Evolutionary conservation across 768 basidiomycete genomes (phyloP).

Genomic region (Mycena capillaripes): DNA sequence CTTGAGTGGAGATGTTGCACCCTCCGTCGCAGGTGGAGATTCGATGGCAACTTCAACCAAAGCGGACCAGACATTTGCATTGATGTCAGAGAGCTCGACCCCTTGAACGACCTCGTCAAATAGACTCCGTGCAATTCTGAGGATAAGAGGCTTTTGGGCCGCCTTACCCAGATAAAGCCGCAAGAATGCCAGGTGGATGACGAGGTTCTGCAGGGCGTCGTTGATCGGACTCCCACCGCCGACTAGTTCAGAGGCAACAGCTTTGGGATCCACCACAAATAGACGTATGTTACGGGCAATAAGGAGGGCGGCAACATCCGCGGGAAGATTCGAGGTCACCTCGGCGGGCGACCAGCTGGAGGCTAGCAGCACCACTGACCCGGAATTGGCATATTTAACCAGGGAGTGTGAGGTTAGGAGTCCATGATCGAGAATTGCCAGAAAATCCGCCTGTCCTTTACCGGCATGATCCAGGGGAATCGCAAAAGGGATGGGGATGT

Average conservation of each 20-base stretch:
- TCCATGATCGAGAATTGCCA: slow-evolving; percentile 80
- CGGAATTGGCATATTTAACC: slow-evolving; percentile 73
- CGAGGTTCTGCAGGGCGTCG: slow-evolving; percentile 65
- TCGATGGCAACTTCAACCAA: slow-evolving; percentile 70
- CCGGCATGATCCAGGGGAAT: slow-evolving; percentile 68
- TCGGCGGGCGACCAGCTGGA: slow-evolving; percentile 86
- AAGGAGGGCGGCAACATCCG: slow-evolving; percentile 61
- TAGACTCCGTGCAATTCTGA: slow-evolving; percentile 62
- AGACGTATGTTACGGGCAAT: slow-evolving; percentile 67
- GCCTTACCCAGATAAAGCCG: slow-evolving; percentile 82
- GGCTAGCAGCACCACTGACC: slow-evolving; percentile 79
- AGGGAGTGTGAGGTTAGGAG: slow-evolving; percentile 86
- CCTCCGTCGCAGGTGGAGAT: slow-evolving; percentile 42
- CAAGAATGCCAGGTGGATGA: slow-evolving; percentile 86
- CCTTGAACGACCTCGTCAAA: slow-evolving; percentile 63
- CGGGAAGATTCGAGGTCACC: slow-evolving; percentile 75
- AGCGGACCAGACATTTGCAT: slow-evolving; percentile 73
- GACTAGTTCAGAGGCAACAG: slow-evolving; percentile 60
- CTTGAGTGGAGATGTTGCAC: slow-evolving; percentile 56
- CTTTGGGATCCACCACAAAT: slow-evolving; percentile 72
- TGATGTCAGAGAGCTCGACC: slow-evolving; percentile 66
- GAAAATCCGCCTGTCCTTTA: slow-evolving; percentile 72
- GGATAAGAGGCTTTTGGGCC: slow-evolving; percentile 67
- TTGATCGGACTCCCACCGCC: slow-evolving; percentile 49
- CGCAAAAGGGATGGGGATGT: slow-evolving; percentile 66